Evolutionary conservation across 805 yeast genomes (phyloP), one percentile per base, ranked within the genome.

Genomic region (Monosporozyma yasuniensis): DNA sequence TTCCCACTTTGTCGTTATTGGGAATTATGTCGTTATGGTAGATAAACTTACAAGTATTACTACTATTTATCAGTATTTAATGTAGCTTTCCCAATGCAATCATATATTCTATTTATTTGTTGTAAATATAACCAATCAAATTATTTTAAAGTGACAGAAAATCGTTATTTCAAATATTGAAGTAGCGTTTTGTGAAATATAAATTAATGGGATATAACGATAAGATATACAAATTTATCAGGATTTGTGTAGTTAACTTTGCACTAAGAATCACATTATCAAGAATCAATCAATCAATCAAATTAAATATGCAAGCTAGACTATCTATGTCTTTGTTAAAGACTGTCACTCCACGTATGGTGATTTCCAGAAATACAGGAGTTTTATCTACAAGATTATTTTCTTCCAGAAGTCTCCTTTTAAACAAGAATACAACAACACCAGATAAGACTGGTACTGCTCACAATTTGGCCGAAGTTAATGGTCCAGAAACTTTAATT

Each of bases 401-500:
- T 23, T 37, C 14, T 23, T 37, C 41, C 22, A 18, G 35, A 44
- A 44, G 25, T 14, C 42, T 45, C 27, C 47, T 25, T 19, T 12
- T 10, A 32, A 45, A 34, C 73, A 56, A 25, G 7, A 11, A 39
- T 21, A 27, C 73, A 56, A 72, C 70, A 39, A 32, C 35, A 3
- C 35, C 35, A 12, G 18, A 72, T 16, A 14, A 6, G 4, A 14
- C 12, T 9, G 39, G 39, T 9, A 81, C 88, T 53, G 91, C 95
- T 51, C 61, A 72, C 53, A 73, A 64, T 48, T 77, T 91, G 62
- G 72, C 83, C 50, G 95, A 91, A 69, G 95, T 91, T 60, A 76
- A 80, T 48, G 88, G 87, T 65, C 78, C 82, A 47, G 80, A 77
- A 57, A 76, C 88, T 50, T 79, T 91, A 70, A 79, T 89, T 60